These are phyloP conservation scores for Leccinum griseonigrum DNA, from an alignment of 1,284 basidiomycete species.

Conservation along the genomic window DNA sequence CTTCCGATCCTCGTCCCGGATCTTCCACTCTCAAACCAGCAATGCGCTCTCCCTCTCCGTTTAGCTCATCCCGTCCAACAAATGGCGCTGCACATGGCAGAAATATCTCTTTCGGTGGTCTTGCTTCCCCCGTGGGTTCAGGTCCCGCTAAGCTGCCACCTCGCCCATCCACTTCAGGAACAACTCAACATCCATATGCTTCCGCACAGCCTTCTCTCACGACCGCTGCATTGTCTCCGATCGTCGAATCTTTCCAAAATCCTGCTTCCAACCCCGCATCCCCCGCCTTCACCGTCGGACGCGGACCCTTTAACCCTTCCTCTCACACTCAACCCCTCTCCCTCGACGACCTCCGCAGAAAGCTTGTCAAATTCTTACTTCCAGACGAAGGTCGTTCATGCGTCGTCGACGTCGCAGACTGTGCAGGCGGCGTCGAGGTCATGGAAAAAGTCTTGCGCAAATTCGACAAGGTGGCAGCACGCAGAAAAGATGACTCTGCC, in stretches of 20 bases:
- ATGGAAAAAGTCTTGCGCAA: conserved; percentile 86
- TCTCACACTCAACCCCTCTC: conserved; percentile 49
- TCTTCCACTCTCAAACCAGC: conserved; percentile 41
- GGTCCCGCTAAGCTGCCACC: conserved; percentile 40
- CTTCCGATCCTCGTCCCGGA: conserved; percentile 57
- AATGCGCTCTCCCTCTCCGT: conserved; percentile 56
- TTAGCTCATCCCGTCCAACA: conserved; percentile 37
- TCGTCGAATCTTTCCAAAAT: conserved; percentile 58
- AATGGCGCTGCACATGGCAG: conserved; percentile 42
- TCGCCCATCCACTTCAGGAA: conserved; percentile 39
- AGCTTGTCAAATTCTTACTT: conserved; percentile 83
- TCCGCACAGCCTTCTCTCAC: conserved; percentile 39
- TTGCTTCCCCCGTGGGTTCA: conserved; percentile 35
- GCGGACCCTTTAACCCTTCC: conserved; percentile 52
- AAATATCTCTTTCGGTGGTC: conserved; percentile 45
- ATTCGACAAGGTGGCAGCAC: conserved; percentile 67
- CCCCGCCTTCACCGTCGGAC: conserved; percentile 52
- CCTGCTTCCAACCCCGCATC: conserved; percentile 44
- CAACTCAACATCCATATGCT: conserved; percentile 49
- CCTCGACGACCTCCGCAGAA: conserved; percentile 75
- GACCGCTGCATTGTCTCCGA: conserved; percentile 59
- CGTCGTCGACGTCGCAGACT: conserved; percentile 79
- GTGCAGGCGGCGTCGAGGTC: conserved; percentile 78
- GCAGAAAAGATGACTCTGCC: conserved; percentile 44
- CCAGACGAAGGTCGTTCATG: conserved; percentile 75